Percentiles rank a stretch among this genome's conserved stretches.
These are phyloP conservation scores for Trichoderma asperelloides DNA, from an alignment of 495 filamentous ascomycete species.

Conservation along the genomic window DNA sequence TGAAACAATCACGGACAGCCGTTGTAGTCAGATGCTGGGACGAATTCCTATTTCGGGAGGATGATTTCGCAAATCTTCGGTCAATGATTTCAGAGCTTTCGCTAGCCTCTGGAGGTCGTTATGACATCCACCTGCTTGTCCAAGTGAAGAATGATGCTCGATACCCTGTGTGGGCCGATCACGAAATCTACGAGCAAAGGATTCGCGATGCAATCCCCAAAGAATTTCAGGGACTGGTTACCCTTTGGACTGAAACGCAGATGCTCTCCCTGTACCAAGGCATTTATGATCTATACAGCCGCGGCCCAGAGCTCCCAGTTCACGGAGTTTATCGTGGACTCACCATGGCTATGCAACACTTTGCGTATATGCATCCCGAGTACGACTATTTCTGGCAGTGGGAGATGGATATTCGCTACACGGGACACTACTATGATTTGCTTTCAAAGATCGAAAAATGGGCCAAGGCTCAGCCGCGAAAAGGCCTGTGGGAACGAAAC, in stretches of 20 bases:
- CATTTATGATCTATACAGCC: conserved; percentile 61
- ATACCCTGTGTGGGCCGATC: conserved; percentile 55
- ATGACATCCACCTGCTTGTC: conserved; percentile 71
- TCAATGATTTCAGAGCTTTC: conserved; percentile 69
- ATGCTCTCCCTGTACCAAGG: conserved; percentile 84
- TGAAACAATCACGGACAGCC: conserved; percentile 49
- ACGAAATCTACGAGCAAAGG: conserved; percentile 42
- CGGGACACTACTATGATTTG: conserved; percentile 90
- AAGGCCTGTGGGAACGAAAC: conserved; percentile 90
- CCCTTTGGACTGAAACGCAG: conserved; percentile 85
- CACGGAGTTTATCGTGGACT: conserved; percentile 87
- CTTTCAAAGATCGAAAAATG: conserved; percentile 65
- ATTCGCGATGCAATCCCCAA: conserved; percentile 66
- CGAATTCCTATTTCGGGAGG: conserved; percentile 55
- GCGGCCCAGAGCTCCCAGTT: conserved; percentile 58
- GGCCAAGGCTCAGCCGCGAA: conserved; percentile 77
- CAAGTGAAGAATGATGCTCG: conserved; percentile 61
- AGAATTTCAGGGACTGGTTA: conserved; percentile 83
- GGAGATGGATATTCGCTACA: conserved; percentile 97
- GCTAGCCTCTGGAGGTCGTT: conserved; percentile 68
- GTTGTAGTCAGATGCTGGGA: conserved; percentile 70
- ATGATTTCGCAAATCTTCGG: conserved; percentile 63
- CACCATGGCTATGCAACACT: conserved; percentile 91
- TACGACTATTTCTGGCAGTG: conserved; percentile 98
- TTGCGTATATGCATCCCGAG: conserved; percentile 80